Evolutionary conservation across 805 yeast species (phyloP), one percentile per base, ranked within the genome.

Genomic region (Nematodospora valgi): DNA sequence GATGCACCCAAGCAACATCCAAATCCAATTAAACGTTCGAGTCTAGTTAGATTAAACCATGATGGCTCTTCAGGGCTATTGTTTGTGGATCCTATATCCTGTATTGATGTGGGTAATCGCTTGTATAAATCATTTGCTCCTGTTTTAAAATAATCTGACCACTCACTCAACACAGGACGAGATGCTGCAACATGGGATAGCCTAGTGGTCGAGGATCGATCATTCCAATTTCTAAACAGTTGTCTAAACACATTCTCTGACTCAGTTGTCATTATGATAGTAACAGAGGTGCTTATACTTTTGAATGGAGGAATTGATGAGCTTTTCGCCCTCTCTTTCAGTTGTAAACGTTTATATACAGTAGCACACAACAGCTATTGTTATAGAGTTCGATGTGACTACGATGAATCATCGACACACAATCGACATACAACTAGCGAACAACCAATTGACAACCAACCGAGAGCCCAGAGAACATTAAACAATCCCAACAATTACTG

Each of bases 21-120:
- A 51, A 93, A 91, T 4, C 91, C 80, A 18, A 86, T 54, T 18
- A 88, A 62, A 35, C 95, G 66, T 54, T 93, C 98, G 56, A 89
- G 76, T 40, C 94, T 65, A 8, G 93, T 77, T 24, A 84, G 52
- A 38, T 66, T 68, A 50, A 83, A 84, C 94, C 94, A 86, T 15
- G 78, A 60, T 1, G 94, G 94, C 48, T 86, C 93, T 46, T 73
- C 63, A 55, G 59, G 26, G 12, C 49, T 56, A 30, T 34, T 71
- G 21, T 44, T 74, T 76, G 25, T 78, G 71, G 26, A 13, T 5
- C 34, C 38, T 15, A 38, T 17, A 15, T 40, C 43, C 28, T 40
- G 43, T 3, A 32, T 34, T 17, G 43, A 37, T 15, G 80, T 53
- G 0, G 95, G 95, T 21, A 86, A 60, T 31, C 81, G 65, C 28